These are phyloP conservation scores for Pseudogymnoascus sp. DNA, from an alignment of 2,329 filamentous ascomycete species.

Conservation along the genomic window DNA sequence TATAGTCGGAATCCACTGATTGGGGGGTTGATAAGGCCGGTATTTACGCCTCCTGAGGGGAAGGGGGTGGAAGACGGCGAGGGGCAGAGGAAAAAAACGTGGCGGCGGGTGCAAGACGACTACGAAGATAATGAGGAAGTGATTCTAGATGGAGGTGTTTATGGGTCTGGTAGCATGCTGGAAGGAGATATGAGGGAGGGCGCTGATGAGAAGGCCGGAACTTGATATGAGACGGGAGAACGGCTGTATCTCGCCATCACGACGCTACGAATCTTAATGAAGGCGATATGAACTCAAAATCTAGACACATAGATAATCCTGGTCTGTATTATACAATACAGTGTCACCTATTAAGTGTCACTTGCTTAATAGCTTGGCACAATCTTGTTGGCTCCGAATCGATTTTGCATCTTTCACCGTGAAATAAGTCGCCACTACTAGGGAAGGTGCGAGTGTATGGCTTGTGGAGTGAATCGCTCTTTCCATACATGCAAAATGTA, in stretches of 20 bases:
- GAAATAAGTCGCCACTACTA: background rate
- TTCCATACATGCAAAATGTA: background rate
- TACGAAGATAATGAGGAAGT: conserved; percentile 33
- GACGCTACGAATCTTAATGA: conserved; percentile 1
- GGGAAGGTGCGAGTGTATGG: background rate
- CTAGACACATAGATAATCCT: background rate
- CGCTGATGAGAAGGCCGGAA: conserved; percentile 14
- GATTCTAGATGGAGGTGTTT: conserved; percentile 32
- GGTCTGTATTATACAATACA: background rate
- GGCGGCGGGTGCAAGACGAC: conserved; percentile 35
- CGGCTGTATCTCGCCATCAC: background rate
- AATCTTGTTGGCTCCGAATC: background rate
- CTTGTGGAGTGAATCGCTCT: background rate
- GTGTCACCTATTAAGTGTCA: background rate
- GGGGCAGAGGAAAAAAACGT: conserved; percentile 25
- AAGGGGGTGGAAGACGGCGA: conserved; percentile 11
- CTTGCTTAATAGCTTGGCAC: background rate
- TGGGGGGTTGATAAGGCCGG: conserved; percentile 27
- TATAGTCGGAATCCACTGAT: conserved; percentile 30
- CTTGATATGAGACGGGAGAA: background rate
- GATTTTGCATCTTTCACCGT: background rate
- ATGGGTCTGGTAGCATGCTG: conserved; percentile 15
- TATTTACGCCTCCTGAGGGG: conserved; percentile 27
- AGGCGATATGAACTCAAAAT: background rate
- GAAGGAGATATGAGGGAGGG: conserved; percentile 14